Base-by-base conservation (phyloP, 1,284 basidiomycete species). In the Pascua guehoae region DNA sequence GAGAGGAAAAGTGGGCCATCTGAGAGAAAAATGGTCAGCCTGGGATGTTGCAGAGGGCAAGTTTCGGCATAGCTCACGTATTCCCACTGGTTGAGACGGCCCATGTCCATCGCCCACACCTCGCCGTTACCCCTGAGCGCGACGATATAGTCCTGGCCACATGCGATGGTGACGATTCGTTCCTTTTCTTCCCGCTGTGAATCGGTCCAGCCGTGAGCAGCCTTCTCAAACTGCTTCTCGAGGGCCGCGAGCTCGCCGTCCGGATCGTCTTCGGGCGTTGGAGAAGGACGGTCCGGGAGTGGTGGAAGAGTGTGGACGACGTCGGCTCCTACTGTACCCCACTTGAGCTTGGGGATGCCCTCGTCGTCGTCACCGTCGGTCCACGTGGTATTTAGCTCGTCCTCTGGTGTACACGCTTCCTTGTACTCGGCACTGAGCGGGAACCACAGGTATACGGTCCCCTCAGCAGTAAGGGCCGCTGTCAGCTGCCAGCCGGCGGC, bases 401-500 rank as follows among this genome's bases (percentile, higher is more conserved):
- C 70, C 8, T 63, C 54, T 1, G 53, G 36, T 2, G 70, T 73
- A 1, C 67, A 51, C 15, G 53, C 45, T 1, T 47, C 47, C 17
- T 60, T 47, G 63, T 82, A 82, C 7, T 49, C 57, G 0, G 61
- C 57, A 0, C 65, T 56, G 49, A 73, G 72, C 1, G 89, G 89
- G 84, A 85, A 91, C 84, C 86, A 91, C 8, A 88, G 83, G 62
- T 86, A 82, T 39, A 90, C 84, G 40, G 84, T 81, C 1, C 89
- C 89, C 5, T 81, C 79, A 51, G 82, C 79, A 2, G 86, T 87
- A 59, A 94, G 83, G 39, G 85, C 79, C 2, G 85, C 82, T 8
- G 86, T 86, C 72, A 87, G 87, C 7, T 68, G 63, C 91, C 89
- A 92, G n/a, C 91, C 91, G 57, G 73, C 67, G 0, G 86, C 87